Base-by-base conservation (phyloP, 176 grass and related monocot genomes). In the Canna indica region DNA sequence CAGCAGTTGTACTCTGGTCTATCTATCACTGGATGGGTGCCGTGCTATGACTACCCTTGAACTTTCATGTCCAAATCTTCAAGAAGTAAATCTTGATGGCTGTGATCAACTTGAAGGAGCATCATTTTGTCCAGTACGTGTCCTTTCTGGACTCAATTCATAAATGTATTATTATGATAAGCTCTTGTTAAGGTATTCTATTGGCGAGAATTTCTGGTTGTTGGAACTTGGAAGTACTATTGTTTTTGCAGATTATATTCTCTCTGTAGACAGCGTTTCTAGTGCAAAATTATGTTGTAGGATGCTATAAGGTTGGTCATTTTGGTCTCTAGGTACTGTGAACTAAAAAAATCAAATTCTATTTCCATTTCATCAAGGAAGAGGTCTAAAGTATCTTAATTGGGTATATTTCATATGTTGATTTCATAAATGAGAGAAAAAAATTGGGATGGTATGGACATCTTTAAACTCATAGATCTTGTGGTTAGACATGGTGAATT, bases 31-130 rank as follows among this genome's bases (percentile, higher is more conserved):
- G 70, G 85, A 88, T 63, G 88, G 83, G 75, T 96, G 92, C 47
- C 81, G 81, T 67, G 75, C 83, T 5, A 96, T 96, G 85, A 88
- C 76, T 73, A 78, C 60, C 25, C 71, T 96, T 60, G 87, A 76
- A 79, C 80, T 96, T 13, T 88, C 85, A 15, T 96, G 92, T 53
- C 85, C 85, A 14, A 88, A 83, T 78, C 73, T 96, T 53, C 85
- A 86, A 80, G 84, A 81, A 42, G 80, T 96, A 66, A 96, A 91
- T 84, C 85, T 96, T 38, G 88, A 96, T 80, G 88, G 83, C 36
- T 96, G 92, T 63, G 92, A 89, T 80, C 88, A 89, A 78, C 88
- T 96, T 73, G 78, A 87, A 83, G 80, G 38, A 36, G 88, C 88
- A n/a, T 76, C 81, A 75, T 96, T 96, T 58, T 91, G 71, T 76